Percentiles rank a stretch among this genome's conserved stretches.
Conservation (phyloP, 2,329 filamentous ascomycete species). For the Arthrinium phaeospermum region DNA sequence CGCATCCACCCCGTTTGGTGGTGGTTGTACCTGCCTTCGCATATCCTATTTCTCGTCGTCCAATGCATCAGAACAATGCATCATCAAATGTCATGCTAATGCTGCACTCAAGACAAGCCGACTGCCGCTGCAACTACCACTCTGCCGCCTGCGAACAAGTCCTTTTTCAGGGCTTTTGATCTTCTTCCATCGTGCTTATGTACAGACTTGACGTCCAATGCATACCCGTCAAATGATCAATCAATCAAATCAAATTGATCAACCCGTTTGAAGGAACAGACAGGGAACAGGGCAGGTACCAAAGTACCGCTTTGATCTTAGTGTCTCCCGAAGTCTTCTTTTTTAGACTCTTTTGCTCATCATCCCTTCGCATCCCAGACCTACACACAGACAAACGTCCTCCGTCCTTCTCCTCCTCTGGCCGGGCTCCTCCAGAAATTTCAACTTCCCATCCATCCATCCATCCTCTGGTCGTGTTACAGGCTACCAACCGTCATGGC, state of each 20-base stretch:
- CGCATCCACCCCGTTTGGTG: background rate
- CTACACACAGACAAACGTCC: conserved; percentile 14
- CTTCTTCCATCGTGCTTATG: background rate
- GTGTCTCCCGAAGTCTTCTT: background rate
- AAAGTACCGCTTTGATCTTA: conserved; percentile 9
- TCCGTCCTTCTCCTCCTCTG: conserved; percentile 4
- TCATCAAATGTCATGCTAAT: background rate
- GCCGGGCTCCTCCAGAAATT: conserved; percentile 12
- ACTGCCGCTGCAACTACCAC: background rate
- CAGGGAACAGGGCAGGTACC: background rate
- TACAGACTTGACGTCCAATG: no score
- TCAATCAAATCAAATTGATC: no score
- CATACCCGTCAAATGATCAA: no score
- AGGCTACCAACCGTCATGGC: conserved; percentile 29
- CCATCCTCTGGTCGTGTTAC: conserved; percentile 37
- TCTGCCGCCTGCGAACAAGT: background rate
- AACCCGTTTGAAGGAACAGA: no score
- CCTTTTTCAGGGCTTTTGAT: background rate
- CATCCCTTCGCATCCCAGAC: conserved; percentile 7
- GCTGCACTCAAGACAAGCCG: background rate
- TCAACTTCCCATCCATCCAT: conserved; percentile 22
- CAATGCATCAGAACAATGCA: background rate
- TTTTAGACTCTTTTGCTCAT: conserved; percentile 5
- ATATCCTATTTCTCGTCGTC: background rate
- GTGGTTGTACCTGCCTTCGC: background rate